Evolutionary conservation across 306 rosid genomes (phyloP).

Genomic region (Betula pendula): DNA sequence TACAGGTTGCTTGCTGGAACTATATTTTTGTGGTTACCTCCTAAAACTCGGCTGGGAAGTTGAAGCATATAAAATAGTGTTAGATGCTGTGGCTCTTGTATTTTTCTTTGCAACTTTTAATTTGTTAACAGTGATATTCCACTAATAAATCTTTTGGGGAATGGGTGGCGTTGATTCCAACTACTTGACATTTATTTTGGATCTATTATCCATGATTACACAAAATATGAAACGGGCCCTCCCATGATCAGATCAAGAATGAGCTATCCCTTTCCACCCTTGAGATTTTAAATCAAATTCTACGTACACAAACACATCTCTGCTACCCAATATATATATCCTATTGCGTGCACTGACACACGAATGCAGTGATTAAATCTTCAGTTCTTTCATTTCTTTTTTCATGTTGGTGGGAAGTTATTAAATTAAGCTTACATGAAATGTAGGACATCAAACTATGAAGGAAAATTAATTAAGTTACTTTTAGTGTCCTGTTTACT

Average conservation of each 20-base stretch:
- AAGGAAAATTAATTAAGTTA: no score
- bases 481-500: no score
- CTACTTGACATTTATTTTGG: conserved; percentile 11
- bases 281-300: background rate
- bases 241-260: background rate
- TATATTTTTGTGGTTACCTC: conserved; percentile 6
- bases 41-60: background rate
- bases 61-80: background rate
- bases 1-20: conserved; percentile 25
- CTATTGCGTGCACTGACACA: no score
- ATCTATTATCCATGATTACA: conserved; percentile 10
- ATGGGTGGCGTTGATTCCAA: conserved; percentile 22
- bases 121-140: conserved; percentile 60
- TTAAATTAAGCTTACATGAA: no score
- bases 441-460: no score
- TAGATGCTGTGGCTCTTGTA: conserved; percentile 38
- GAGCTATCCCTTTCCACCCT: background rate
- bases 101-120: conserved; percentile 79
- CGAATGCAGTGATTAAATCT: no score
- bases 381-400: no score
- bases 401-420: no score
- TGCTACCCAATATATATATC: no score
- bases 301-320: no score
- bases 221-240: conserved; percentile 27
- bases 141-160: conserved; percentile 52